Percentiles rank a stretch among this genome's conserved stretches.
phyloP scores from a whole-genome alignment of 345 rosid genomes.

The Rhodomyrtus tomentosa region DNA sequence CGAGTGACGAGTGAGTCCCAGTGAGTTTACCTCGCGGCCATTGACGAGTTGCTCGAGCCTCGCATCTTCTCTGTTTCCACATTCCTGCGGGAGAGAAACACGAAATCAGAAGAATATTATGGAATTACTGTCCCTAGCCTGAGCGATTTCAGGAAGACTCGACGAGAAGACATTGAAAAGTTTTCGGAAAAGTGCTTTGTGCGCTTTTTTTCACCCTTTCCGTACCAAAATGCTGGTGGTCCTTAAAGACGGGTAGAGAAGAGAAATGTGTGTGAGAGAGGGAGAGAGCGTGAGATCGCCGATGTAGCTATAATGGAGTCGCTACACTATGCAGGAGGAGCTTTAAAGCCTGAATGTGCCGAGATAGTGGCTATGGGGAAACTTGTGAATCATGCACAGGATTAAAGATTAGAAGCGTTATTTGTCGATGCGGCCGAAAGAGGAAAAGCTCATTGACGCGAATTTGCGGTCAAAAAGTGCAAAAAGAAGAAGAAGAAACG shows the following conservation, averaged over 20 bases:
- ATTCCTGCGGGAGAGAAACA: not conserved
- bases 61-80: slow-evolving; percentile 3
- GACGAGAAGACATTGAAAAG: not conserved
- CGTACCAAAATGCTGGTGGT: not conserved
- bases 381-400: not conserved
- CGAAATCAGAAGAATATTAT: not conserved
- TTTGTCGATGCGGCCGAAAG: not conserved
- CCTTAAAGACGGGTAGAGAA: not conserved
- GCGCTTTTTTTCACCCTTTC: not conserved
- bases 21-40: slow-evolving; percentile 15
- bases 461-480: not conserved
- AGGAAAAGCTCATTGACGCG: not conserved
- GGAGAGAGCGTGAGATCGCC: not conserved
- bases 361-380: not conserved
- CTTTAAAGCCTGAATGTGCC: not conserved
- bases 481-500: not conserved
- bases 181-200: not conserved
- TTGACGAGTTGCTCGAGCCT: slow-evolving; percentile 11
- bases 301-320: not conserved
- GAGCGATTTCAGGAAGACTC: not conserved
- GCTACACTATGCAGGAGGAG: not conserved
- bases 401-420: not conserved
- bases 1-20: not conserved
- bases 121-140: not conserved
- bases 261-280: not conserved